A percentile compares a stretch with the other conserved stretches of the same genome.
phyloP scores from a whole-genome alignment of 225 moss, liverwort and hornwort genomes.

The Marchantia paleacea region DNA sequence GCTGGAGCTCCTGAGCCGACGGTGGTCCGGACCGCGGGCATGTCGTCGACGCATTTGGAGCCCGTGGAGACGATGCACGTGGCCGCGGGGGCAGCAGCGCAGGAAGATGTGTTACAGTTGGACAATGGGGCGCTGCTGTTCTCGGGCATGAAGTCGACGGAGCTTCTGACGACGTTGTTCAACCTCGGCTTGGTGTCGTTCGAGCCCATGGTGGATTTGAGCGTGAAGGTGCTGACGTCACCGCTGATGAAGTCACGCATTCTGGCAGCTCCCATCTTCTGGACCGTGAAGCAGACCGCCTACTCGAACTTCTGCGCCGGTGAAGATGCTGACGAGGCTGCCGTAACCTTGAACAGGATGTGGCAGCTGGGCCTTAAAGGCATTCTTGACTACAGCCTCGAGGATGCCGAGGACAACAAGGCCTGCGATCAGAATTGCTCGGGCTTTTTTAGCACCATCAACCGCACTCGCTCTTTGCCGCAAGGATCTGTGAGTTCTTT shows the following conservation, averaged over 20 bases:
- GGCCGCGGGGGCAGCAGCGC: too few relatives aligned
- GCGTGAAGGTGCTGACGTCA: constrained; percentile 66
- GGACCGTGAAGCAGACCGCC: constrained; percentile 70
- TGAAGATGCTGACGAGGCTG: constrained; percentile 66
- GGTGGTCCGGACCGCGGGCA: constrained; percentile 12
- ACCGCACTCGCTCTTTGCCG: constrained; percentile 60
- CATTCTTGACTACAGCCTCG: constrained; percentile 77
- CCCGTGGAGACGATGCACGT: background rate
- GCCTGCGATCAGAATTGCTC: constrained; percentile 60
- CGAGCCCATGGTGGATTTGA: constrained; percentile 72
- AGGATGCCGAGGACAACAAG: constrained; percentile 73
- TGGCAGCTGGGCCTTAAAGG: constrained; percentile 79
- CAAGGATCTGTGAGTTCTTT: constrained; percentile 61
- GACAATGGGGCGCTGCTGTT: constrained; percentile 56
- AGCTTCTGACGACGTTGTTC: constrained; percentile 55
- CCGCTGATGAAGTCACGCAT: constrained; percentile 55
- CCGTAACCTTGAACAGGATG: constrained; percentile 65
- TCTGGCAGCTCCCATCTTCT: constrained; percentile 54
- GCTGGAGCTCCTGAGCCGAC: constrained; percentile 26
- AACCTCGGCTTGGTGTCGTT: constrained; percentile 78
- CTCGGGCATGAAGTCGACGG: constrained; percentile 59
- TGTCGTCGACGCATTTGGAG: constrained; percentile 19
- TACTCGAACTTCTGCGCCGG: constrained; percentile 90
- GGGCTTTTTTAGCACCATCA: constrained; percentile 62
- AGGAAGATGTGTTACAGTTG: constrained; percentile 37